Base-by-base conservation (phyloP, 2,329 filamentous ascomycete species). In the Xylariomycetidae sp. region DNA sequence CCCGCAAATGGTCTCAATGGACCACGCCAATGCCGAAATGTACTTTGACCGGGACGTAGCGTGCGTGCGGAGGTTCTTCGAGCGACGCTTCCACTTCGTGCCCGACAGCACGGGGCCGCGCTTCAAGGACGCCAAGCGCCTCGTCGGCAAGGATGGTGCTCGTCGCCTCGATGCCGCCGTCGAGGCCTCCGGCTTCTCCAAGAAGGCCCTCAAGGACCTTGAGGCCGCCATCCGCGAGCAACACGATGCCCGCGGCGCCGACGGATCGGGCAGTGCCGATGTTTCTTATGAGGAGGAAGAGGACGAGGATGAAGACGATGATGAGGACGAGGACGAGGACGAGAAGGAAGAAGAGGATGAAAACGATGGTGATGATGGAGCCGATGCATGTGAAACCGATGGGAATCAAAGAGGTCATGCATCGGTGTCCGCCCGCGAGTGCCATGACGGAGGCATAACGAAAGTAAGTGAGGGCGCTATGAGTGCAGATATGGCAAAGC, bases 31-130 rank as follows among this genome's bases (percentile, higher is more conserved):
- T 53, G 93, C 92, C 13, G 84, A 95, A 55, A 93, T 89, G 76
- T 96, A 98, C 62, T 98, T 98, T 58, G 85, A 96, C 56, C 81
- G 92, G 43, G 92, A 98, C 50, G 89, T 98, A 10, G 79, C 85
- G 43, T 98, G 93, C 60, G 82, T 98, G 52, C 96, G 95, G 64
- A 79, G 85, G 19, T 98, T 94, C 59, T 98, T 98, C 55, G 73
- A 85, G 53, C 74, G 89, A 15, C 78, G 87, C 19, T 98, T 95
- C 59, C 81, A 87, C 47, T 98, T 96, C 56, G 79, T 79, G 3
- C 82, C 80, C 55, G 83, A 89, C 24, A 77, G 82, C 41, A 77
- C 81, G 0, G 93, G 92, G 0, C 93, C 92, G 0, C 86, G 84
- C 58, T 95, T 88, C 62, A 76, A 78, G 31, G 83, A 94, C 41